These are phyloP conservation scores for Rhynchosporium secalis DNA, from an alignment of 2,329 filamentous ascomycete species.

Conservation along the genomic window DNA sequence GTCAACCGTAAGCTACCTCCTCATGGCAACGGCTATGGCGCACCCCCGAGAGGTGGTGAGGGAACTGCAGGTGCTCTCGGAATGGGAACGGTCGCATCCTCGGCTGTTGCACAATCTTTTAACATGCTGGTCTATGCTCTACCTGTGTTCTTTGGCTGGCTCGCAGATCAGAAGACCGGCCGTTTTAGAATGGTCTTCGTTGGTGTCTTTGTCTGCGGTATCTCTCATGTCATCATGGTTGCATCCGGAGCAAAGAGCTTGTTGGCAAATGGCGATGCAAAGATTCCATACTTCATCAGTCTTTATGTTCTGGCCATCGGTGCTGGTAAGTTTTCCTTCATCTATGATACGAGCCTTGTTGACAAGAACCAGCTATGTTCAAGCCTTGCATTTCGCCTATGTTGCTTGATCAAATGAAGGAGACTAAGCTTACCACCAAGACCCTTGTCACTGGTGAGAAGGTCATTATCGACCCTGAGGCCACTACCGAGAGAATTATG, in stretches of 20 bases:
- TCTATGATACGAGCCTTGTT: constrained; percentile 54
- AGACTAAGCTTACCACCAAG: constrained; percentile 46
- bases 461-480: constrained; percentile 59
- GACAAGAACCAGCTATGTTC: constrained; percentile 66
- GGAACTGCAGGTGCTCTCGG: constrained; percentile 55
- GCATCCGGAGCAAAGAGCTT: constrained; percentile 62
- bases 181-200: constrained; percentile 62
- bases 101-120: constrained; percentile 54
- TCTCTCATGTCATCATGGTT: constrained; percentile 63
- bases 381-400: constrained; percentile 68
- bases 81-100: constrained; percentile 54
- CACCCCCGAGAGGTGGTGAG: constrained; percentile 41
- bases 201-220: constrained; percentile 52
- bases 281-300: constrained; percentile 44
- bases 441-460: constrained; percentile 55
- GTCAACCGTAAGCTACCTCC: constrained; percentile 59
- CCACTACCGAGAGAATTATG: constrained; percentile 52
- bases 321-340: constrained; percentile 42
- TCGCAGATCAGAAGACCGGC: constrained; percentile 65
- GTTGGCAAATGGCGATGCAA: constrained; percentile 62
- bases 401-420: constrained; percentile 57
- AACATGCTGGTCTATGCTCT: constrained; percentile 52
- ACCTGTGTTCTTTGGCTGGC: constrained; percentile 51
- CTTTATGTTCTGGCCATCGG: constrained; percentile 36
- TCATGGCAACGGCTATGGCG: constrained; percentile 43